Conservation (phyloP, 75 land plant species). For the Cupressus sempervirens region DNA sequence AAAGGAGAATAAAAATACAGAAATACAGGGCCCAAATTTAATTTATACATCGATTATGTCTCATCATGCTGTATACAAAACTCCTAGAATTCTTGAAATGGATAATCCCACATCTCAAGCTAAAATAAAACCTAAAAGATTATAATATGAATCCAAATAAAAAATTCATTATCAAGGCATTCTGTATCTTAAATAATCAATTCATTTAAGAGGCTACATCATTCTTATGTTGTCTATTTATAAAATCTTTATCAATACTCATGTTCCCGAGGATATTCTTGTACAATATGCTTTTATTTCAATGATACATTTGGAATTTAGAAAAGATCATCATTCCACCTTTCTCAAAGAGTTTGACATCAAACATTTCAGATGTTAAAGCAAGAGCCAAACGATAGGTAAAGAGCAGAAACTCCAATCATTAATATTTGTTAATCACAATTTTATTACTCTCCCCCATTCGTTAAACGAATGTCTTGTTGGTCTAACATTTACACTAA, state of each 20-base stretch:
- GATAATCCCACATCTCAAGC: background rate
- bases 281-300: background rate
- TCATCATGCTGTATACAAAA: background rate
- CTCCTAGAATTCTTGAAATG: background rate
- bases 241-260: background rate
- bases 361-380: background rate
- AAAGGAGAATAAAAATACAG: background rate
- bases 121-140: background rate
- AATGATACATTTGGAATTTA: background rate
- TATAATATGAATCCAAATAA: background rate
- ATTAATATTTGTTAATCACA: background rate
- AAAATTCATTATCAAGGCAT: background rate
- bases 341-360: background rate
- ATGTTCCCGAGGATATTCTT: background rate
- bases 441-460: background rate
- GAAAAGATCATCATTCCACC: background rate
- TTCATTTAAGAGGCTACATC: background rate
- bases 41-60: background rate
- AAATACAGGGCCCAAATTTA: background rate
- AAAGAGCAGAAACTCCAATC: background rate
- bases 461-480: background rate
- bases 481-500: background rate
- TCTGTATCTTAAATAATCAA: background rate
- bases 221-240: background rate
- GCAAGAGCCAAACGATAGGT: background rate